Evolutionary conservation across 257 asterid genomes (phyloP).

Genomic region (Marsdenia floribunda): DNA sequence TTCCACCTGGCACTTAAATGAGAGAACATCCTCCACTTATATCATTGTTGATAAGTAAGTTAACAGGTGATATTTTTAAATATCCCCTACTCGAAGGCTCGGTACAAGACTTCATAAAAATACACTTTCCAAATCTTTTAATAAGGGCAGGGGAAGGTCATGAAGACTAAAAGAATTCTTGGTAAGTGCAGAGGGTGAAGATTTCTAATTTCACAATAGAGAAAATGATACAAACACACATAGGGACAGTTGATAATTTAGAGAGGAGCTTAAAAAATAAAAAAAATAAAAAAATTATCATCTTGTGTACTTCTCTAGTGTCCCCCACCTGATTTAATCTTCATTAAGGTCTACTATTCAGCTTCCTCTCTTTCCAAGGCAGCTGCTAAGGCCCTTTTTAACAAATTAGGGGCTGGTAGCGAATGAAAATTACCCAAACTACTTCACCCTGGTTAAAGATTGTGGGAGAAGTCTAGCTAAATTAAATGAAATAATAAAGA

Average conservation of each 20-base stretch:
- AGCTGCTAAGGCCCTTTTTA: not conserved
- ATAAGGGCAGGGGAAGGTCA: not conserved
- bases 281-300: no score
- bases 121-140: not conserved
- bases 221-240: not conserved
- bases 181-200: not conserved
- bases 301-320: not conserved
- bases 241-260: no score
- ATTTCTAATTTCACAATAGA: no score
- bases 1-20: not conserved
- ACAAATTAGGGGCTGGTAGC: not conserved
- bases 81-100: not conserved
- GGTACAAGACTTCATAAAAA: not conserved
- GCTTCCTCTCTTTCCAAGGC: not conserved
- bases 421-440: not conserved
- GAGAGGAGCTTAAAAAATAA: not conserved
- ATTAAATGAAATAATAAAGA: not conserved
- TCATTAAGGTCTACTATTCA: not conserved
- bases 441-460: not conserved
- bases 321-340: slow-evolving; percentile 1
- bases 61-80: not conserved
- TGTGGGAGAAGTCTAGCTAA: not conserved
- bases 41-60: not conserved
- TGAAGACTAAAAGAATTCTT: not conserved
- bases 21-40: not conserved